Percentiles rank a stretch among this genome's conserved stretches.
Conservation (phyloP, 1,284 basidiomycete genomes). For the Phlebopus sp. region DNA sequence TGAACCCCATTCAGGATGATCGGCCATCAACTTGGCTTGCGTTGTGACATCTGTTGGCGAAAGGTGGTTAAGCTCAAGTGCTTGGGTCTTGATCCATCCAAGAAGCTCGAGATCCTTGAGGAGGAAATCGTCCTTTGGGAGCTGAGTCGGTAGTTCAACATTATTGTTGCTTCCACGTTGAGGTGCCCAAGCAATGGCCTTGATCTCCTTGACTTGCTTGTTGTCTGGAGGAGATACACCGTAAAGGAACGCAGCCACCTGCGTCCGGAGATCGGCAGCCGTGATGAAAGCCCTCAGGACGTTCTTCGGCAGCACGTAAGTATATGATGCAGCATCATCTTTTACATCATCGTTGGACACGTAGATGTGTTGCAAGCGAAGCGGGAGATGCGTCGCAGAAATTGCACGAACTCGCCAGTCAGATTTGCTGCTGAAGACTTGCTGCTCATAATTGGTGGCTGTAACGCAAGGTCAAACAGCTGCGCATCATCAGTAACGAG, state of each 20-base stretch:
- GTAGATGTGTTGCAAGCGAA: conserved; percentile 97
- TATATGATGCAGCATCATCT: conserved; percentile 92
- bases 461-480: conserved; percentile 15
- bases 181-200: conserved; percentile 93
- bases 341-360: conserved; percentile 99
- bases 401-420: conserved; percentile 99
- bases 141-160: conserved; percentile 81
- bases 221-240: conserved; percentile 94
- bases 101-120: conserved; percentile 93
- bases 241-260: conserved; percentile 94
- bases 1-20: conserved; percentile 93
- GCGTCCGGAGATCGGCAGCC: conserved; percentile 92
- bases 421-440: conserved; percentile 97
- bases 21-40: conserved; percentile 95
- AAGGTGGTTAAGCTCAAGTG: conserved; percentile 88
- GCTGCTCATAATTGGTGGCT: conserved; percentile 97
- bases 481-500: neutral
- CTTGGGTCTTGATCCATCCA: conserved; percentile 98
- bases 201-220: conserved; percentile 98
- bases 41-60: conserved; percentile 94
- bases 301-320: conserved; percentile 98
- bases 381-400: conserved; percentile 91
- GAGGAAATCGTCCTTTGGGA: conserved; percentile 92
- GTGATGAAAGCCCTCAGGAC: conserved; percentile 93
- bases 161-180: conserved; percentile 95